Evolutionary conservation across 2,329 filamentous ascomycete genomes (phyloP).

Genomic region (Trichoderma cornu-damae): DNA sequence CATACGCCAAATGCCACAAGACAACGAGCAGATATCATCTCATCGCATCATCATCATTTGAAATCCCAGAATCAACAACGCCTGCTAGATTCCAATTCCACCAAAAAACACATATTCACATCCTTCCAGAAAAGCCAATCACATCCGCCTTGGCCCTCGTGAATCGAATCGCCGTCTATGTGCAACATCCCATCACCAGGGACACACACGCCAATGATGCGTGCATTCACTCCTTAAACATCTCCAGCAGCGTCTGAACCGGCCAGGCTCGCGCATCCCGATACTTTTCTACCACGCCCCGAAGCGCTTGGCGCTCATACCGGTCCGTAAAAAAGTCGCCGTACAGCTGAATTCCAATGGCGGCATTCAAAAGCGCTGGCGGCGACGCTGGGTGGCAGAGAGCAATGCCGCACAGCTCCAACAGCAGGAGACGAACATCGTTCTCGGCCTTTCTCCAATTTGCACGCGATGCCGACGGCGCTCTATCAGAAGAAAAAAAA

Average conservation of each 20-base stretch:
- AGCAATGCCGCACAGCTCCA: conserved; percentile 39
- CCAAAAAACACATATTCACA: not conserved
- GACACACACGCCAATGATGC: not conserved
- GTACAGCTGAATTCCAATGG: conserved; percentile 39
- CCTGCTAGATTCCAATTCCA: not conserved
- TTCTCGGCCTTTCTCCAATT: conserved; percentile 36
- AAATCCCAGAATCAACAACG: not conserved
- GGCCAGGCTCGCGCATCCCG: conserved; percentile 40
- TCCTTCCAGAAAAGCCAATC: not conserved
- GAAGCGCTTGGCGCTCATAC: conserved; percentile 35
- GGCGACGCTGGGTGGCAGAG: conserved; percentile 36
- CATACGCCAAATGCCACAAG: not conserved
- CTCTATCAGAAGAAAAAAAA: conserved; percentile 21
- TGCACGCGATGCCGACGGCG: conserved; percentile 26
- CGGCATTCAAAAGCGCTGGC: conserved; percentile 37
- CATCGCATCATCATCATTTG: not conserved
- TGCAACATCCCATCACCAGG: not conserved
- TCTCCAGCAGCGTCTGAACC: conserved; percentile 34
- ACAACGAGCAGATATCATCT: not conserved
- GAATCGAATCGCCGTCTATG: not conserved
- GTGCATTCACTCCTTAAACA: conserved; percentile 28
- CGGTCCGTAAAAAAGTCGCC: conserved; percentile 39
- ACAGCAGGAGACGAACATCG: conserved; percentile 35
- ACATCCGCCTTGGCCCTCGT: too few relatives aligned
- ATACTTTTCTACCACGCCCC: conserved; percentile 41